Conservation (phyloP, 495 filamentous ascomycete species). For the Paragyromitra xinjiangensis region DNA sequence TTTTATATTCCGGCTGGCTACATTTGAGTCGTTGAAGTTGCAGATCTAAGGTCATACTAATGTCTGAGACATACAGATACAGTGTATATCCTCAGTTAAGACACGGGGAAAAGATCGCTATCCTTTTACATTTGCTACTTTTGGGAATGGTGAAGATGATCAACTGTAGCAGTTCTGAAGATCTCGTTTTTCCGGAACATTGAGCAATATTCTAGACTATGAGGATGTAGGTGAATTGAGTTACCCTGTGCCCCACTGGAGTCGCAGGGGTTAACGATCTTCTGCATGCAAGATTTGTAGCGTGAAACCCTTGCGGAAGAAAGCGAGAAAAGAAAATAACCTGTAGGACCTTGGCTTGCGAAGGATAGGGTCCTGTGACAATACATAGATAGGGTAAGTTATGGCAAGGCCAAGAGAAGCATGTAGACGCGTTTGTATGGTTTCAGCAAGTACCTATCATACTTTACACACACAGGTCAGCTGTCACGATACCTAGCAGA, state of each 20-base stretch:
- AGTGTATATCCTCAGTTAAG: background rate
- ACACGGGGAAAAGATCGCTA: background rate
- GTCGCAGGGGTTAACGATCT: constrained; percentile 28
- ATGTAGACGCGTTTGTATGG: constrained; percentile 25
- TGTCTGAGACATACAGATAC: background rate
- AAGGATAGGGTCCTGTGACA: constrained; percentile 17
- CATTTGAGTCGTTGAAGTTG: background rate
- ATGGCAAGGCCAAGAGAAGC: constrained; percentile 7
- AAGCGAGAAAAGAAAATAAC: constrained; percentile 7
- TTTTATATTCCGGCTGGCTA: background rate
- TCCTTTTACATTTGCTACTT: background rate
- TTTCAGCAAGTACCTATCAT: constrained; percentile 20
- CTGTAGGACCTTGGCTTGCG: background rate
- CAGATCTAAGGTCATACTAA: background rate
- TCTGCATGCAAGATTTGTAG: constrained; percentile 35
- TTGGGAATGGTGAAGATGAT: background rate
- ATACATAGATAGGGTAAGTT: constrained; percentile 4
- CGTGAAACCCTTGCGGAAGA: constrained; percentile 20
- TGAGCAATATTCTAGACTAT: constrained; percentile 20
- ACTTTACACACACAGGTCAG: constrained; percentile 15
- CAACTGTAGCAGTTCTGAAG: background rate
- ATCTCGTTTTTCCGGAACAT: background rate
- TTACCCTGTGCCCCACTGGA: background rate
- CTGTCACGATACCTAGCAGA: constrained; percentile 18
- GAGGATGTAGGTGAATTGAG: background rate